phyloP scores from a whole-genome alignment of 768 basidiomycete species.

The Leccinum disarticulatum region DNA sequence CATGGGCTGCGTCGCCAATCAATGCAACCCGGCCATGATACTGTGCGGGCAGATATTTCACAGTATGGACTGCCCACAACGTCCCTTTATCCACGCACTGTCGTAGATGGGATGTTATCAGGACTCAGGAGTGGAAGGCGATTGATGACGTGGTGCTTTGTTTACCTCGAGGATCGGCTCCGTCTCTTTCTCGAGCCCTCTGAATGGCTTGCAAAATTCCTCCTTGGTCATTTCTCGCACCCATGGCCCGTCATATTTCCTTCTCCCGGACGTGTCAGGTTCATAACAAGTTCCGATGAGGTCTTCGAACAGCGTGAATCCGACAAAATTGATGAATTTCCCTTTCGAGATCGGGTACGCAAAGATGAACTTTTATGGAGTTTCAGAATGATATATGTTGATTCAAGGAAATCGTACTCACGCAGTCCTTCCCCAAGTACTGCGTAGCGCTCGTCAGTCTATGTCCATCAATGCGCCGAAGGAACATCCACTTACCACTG shows the following conservation, averaged over 20 bases:
- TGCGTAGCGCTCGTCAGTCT: conserved; percentile 22
- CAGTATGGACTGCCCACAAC: conserved; percentile 65
- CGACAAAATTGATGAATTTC: conserved; percentile 60
- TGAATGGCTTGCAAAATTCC: conserved; percentile 47
- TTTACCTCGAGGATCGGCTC: conserved; percentile 53
- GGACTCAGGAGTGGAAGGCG: background rate
- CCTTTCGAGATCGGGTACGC: conserved; percentile 62
- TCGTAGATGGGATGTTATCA: background rate
- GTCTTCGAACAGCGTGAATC: conserved; percentile 50
- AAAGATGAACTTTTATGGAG: conserved; percentile 49
- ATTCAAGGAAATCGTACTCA: conserved; percentile 24
- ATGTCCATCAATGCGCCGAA: background rate
- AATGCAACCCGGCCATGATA: conserved; percentile 53
- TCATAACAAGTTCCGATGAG: conserved; percentile 48
- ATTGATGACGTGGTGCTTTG: conserved; percentile 8
- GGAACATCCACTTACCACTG: conserved; percentile 39
- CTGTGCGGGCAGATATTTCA: conserved; percentile 50
- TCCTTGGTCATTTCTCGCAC: conserved; percentile 44
- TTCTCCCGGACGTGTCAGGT: conserved; percentile 14
- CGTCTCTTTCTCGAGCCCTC: conserved; percentile 60
- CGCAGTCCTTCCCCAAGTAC: conserved; percentile 58
- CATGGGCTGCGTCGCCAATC: conserved; percentile 44
- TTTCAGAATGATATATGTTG: background rate
- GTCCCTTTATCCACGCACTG: conserved; percentile 54
- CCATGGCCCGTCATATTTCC: conserved; percentile 41